Evolutionary conservation across 805 yeast genomes (phyloP), one percentile per base, ranked within the genome.

Genomic region (Kazachstania kunashirensis): DNA sequence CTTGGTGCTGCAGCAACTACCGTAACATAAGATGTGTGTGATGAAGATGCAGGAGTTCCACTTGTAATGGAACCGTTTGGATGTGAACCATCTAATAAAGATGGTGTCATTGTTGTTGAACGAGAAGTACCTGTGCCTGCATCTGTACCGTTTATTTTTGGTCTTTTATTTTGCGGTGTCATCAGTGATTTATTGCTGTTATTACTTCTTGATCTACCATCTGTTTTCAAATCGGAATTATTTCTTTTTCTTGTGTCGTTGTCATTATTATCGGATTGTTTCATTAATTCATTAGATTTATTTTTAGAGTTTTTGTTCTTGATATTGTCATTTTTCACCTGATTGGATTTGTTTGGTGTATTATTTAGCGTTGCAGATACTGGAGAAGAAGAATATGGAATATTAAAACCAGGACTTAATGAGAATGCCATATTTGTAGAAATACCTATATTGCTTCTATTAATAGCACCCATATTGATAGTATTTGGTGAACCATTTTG

Each of bases 1-100:
- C 89, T 67, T 39, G 92, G 92, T 24, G 89, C 84, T 18, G 84
- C 85, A 10, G 86, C 86, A 16, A 89, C 89, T 14, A 84, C 84
- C 11, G 89, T 80, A 31, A 79, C 53, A 40, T 64, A 66, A 20
- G 49, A 24, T 17, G 28, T 17, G 10, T 15, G 23, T 14, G 21
- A 8, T 4, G 31, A 6, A 17, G 18, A 10, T 16, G 21, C n/a
- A 12, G 24, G 8, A 10, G 35, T 19, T 19, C 18, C n/a, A 13
- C 13, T 25, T 18, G 16, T 16, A 23, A 17, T 29, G 19, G 32
- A 23, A 24, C 31, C 21, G 15, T 12, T 25, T 6, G 23, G 10
- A 10, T 6, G 6, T 20, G 23, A 20, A 10, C 30, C 30, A 16
- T 31, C 33, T 10, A 31, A 10, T 23, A 31, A 21, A 4, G 35